phyloP scores from a whole-genome alignment of 2,329 filamentous ascomycete genomes.

The Mycosphaerella sp. region DNA sequence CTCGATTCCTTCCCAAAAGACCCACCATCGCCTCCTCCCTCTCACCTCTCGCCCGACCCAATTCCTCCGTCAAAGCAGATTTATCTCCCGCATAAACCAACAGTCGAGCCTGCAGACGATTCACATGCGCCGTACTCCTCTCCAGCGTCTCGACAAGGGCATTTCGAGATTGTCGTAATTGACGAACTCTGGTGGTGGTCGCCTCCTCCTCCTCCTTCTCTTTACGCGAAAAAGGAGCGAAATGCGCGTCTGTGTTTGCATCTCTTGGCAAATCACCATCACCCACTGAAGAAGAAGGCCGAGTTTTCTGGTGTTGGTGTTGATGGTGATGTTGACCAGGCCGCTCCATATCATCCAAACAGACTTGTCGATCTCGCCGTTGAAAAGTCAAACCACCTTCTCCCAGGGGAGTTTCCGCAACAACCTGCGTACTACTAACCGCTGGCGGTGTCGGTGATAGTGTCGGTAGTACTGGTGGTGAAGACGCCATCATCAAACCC shows the following conservation, averaged over 20 bases:
- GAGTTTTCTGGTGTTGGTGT: too few relatives aligned
- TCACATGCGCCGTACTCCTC: constrained; percentile 4
- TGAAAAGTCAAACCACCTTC: not conserved
- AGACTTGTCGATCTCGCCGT: too few relatives aligned
- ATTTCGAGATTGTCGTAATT: constrained; percentile 4
- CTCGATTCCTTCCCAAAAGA: too few relatives aligned
- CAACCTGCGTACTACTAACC: constrained; percentile 1
- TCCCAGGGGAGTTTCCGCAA: constrained; percentile 4
- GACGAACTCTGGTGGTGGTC: too few relatives aligned
- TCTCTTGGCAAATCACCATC: not conserved
- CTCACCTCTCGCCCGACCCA: not conserved
- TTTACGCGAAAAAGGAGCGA: too few relatives aligned
- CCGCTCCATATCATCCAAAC: too few relatives aligned
- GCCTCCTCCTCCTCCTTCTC: too few relatives aligned
- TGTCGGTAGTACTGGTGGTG: too few relatives aligned
- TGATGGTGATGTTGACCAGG: too few relatives aligned
- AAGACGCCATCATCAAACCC: too few relatives aligned
- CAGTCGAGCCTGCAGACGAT: constrained; percentile 1
- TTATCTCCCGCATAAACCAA: not conserved
- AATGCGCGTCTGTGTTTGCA: too few relatives aligned
- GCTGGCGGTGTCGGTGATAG: not conserved
- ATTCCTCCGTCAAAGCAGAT: not conserved
- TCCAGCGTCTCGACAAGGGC: constrained; percentile 2
- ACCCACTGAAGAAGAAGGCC: not conserved
- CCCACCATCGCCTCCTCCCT: not conserved